These are phyloP conservation scores for Neurospora sp. DNA, from an alignment of 495 filamentous ascomycete genomes.

Conservation along the genomic window DNA sequence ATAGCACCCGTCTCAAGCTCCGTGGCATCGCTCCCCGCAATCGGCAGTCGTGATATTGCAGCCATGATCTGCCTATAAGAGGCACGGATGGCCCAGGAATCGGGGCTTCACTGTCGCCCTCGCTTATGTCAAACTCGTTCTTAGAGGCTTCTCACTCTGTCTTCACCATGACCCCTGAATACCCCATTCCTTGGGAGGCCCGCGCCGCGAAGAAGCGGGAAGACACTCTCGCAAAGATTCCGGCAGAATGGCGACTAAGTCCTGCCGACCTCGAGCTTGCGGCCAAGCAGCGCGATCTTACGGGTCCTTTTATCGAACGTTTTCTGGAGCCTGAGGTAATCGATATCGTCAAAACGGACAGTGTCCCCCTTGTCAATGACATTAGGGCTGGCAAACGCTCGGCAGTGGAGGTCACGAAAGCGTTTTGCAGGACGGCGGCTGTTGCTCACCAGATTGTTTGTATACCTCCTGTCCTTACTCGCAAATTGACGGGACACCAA, in stretches of 20 bases:
- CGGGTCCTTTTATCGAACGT: constrained; percentile 22
- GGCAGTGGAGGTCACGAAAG: constrained; percentile 29
- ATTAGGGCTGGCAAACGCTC: constrained; percentile 12
- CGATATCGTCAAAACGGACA: constrained; percentile 11
- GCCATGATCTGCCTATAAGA: neutral
- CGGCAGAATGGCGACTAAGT: constrained; percentile 16
- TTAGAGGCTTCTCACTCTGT: neutral
- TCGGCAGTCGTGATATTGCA: neutral
- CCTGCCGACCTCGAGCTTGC: constrained; percentile 9
- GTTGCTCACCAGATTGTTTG: constrained; percentile 49
- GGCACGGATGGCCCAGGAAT: neutral
- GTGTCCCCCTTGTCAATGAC: constrained; percentile 8
- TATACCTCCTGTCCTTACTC: neutral
- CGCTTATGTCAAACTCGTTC: neutral
- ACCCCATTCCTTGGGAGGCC: constrained; percentile 12
- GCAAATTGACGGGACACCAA: neutral
- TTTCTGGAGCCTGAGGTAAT: constrained; percentile 16
- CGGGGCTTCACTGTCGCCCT: neutral
- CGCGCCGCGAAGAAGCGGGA: constrained; percentile 16
- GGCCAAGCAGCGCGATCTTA: constrained; percentile 14
- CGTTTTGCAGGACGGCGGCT: constrained; percentile 42
- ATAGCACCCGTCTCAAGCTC: neutral
- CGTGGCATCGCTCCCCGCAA: neutral
- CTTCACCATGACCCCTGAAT: neutral
- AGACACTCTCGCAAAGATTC: constrained; percentile 15